Conservation (phyloP, 2,329 filamentous ascomycete species). For the Xylaria sp. region DNA sequence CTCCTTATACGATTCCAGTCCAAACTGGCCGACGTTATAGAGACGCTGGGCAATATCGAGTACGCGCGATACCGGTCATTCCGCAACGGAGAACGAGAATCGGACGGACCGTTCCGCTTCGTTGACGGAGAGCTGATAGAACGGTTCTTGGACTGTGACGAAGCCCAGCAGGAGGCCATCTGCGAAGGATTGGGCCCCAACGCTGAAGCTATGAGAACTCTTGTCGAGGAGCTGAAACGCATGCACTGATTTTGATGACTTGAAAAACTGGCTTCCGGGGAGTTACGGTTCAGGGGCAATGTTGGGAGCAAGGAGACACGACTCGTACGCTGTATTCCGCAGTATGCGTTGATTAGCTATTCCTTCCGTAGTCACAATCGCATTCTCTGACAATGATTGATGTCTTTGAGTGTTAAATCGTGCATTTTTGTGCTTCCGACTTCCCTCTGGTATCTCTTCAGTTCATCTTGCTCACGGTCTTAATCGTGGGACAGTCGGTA, state of each 20-base stretch:
- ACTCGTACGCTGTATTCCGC: too few relatives aligned
- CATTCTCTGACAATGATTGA: too few relatives aligned
- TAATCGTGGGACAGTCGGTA: too few relatives aligned
- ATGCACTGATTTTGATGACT: slow-evolving; percentile 44
- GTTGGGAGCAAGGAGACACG: too few relatives aligned
- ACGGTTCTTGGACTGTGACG: slow-evolving; percentile 67
- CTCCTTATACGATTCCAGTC: slow-evolving; percentile 77
- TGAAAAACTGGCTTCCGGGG: too few relatives aligned
- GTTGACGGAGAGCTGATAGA: slow-evolving; percentile 91
- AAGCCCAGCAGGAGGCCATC: slow-evolving; percentile 49
- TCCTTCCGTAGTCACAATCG: too few relatives aligned
- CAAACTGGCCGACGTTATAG: slow-evolving; percentile 60
- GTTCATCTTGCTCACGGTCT: too few relatives aligned
- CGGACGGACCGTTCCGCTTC: slow-evolving; percentile 76
- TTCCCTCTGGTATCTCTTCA: too few relatives aligned
- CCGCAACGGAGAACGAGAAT: slow-evolving; percentile 63
- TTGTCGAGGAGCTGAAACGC: slow-evolving; percentile 58
- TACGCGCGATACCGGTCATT: slow-evolving; percentile 82
- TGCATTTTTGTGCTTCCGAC: too few relatives aligned
- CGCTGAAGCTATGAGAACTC: slow-evolving; percentile 57
- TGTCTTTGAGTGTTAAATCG: too few relatives aligned
- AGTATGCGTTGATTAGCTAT: too few relatives aligned
- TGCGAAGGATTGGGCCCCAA: slow-evolving; percentile 53
- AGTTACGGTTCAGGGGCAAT: too few relatives aligned
- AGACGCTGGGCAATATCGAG: slow-evolving; percentile 64